These are phyloP conservation scores for Thelonectria discophora DNA, from an alignment of 2,329 filamentous ascomycete species.

Conservation along the genomic window DNA sequence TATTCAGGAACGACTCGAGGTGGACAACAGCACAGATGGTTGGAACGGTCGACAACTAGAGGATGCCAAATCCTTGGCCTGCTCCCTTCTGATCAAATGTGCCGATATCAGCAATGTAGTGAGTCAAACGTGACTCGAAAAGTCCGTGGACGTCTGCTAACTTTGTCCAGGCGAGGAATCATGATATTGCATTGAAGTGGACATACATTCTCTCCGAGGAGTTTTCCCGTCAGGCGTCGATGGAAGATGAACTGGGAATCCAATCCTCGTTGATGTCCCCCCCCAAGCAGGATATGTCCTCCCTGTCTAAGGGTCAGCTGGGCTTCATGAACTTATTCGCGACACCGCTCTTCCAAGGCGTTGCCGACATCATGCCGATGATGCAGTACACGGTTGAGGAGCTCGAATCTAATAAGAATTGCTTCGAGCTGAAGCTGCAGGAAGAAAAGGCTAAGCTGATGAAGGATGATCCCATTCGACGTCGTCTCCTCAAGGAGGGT, in stretches of 20 bases:
- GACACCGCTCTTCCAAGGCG: conserved; percentile 86
- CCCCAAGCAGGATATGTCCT: conserved; percentile 83
- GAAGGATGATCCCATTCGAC: conserved; percentile 50
- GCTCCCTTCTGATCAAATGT: conserved; percentile 94
- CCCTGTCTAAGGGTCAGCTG: conserved; percentile 87
- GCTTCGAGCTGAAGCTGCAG: conserved; percentile 75
- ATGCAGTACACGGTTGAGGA: conserved; percentile 88
- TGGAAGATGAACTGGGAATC: conserved; percentile 90
- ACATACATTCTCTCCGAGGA: conserved; percentile 94
- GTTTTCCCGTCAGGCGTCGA: conserved; percentile 89
- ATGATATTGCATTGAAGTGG: conserved; percentile 86
- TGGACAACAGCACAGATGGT: conserved; percentile 70
- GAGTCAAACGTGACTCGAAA: conserved; percentile 52
- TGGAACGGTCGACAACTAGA: conserved; percentile 82
- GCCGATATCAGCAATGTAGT: conserved; percentile 99
- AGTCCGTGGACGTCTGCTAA: conserved; percentile 27
- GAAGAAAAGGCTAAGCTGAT: conserved; percentile 64
- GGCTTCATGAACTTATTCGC: conserved; percentile 98
- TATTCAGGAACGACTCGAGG: conserved; percentile 79
- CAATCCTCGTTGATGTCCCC: conserved; percentile 86
- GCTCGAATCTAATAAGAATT: conserved; percentile 76
- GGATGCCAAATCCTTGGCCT: conserved; percentile 81
- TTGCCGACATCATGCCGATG: conserved; percentile 84
- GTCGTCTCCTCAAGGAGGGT: conserved; percentile 50
- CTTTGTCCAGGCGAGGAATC: conserved; percentile 75